Conservation (phyloP, 257 asterid genomes). For the Nicotiana undulata region DNA sequence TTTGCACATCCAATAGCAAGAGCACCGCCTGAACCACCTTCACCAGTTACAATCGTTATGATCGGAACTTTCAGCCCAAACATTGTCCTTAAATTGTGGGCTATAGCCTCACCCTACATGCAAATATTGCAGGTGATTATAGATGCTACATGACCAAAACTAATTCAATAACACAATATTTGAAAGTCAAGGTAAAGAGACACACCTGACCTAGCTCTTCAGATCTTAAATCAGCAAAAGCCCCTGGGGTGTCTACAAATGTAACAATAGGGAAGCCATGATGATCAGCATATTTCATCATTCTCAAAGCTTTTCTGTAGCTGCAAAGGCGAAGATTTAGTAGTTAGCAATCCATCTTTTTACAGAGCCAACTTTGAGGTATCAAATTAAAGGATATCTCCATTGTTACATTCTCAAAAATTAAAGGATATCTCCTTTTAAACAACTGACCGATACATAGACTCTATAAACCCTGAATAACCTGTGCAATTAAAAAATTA, state of each 20-base stretch:
- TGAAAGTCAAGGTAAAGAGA: not conserved
- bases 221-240: conserved; percentile 81
- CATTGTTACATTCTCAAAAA: not conserved
- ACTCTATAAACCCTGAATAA: not conserved
- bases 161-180: not conserved
- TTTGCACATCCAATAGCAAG: conserved; percentile 96
- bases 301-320: conserved; percentile 81
- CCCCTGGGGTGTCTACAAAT: conserved; percentile 91
- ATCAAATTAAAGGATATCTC: not conserved
- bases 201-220: conserved; percentile 81
- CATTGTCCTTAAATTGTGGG: conserved; percentile 87
- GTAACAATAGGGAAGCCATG: conserved; percentile 86
- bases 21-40: conserved; percentile 99
- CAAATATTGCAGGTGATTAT: conserved; percentile 8
- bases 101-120: conserved; percentile 94
- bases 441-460: not conserved
- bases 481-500: not conserved
- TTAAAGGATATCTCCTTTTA: not conserved
- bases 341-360: not conserved
- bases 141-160: not conserved
- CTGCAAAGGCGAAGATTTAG: conserved; percentile 28
- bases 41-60: conserved; percentile 83
- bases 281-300: conserved; percentile 91
- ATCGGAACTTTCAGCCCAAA: conserved; percentile 95
- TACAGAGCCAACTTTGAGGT: not conserved